Base-by-base conservation (phyloP, 768 basidiomycete species). In the Pleurotus djamor region DNA sequence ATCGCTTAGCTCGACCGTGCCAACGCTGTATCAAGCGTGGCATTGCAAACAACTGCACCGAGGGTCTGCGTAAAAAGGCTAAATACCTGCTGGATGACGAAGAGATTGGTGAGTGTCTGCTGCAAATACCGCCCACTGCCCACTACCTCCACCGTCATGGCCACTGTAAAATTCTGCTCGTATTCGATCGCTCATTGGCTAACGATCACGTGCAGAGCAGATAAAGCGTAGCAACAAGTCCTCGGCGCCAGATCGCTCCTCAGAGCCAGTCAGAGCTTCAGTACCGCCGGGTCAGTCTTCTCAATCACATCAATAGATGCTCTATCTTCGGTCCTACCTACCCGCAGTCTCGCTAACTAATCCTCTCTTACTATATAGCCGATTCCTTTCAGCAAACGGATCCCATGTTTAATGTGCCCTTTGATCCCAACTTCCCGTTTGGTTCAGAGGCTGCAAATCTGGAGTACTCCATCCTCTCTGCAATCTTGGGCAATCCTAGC, bases 41-140 rank as follows among this genome's bases (percentile, higher is more conserved):
- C 28, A 89, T 96, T 66, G 90, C 87, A 1, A 83, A 85, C 56
- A 88, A 85, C 57, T 99, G 97, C 68, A 88, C 91, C 14, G 97
- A 99, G 69, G 97, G 97, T 1, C 90, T 91, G 63, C 86, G 97
- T 67, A 99, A 99, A 75, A 98, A 98, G 75, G 96, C 97, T 8
- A 98, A 98, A 69, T 99, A 98, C 72, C 84, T 99, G 13, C 78
- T 96, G 59, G 94, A 96, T 71, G 93, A 96, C 44, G 91, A 92
- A 48, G 96, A 98, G 71, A 87, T 96, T 58, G 91, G 94, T 92
- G 69, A 59, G 80, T 73, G 61, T 62, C 56, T 68, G 64, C 60
- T 68, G 59, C 62, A 61, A 28, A 28, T 28, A 41, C 6, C 36
- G 34, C 28, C 35, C 51, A 47, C 41, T 50, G 33, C 41, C 66